Evolutionary conservation across 2,329 filamentous ascomycete species (phyloP).

Genomic region (Pseudogymnoascus sp.): DNA sequence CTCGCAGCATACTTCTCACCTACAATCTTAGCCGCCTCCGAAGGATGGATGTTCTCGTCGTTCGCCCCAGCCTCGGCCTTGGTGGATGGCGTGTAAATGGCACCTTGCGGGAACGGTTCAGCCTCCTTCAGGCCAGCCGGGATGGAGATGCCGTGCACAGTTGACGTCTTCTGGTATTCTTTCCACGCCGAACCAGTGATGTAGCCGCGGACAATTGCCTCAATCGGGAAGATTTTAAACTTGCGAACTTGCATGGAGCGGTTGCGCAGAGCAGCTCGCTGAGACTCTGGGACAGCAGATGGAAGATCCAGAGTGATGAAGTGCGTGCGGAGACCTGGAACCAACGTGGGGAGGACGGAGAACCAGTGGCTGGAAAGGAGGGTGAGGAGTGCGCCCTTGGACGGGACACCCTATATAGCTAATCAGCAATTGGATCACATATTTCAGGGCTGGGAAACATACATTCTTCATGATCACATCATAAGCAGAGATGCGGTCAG

Average conservation of each 20-base stretch:
- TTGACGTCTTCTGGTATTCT: slow-evolving; percentile 55
- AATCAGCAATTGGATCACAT: slow-evolving; percentile 32
- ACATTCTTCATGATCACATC: slow-evolving; percentile 84
- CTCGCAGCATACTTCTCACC: slow-evolving; percentile 49
- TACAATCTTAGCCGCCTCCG: slow-evolving; percentile 38
- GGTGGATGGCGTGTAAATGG: slow-evolving; percentile 60
- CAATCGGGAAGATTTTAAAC: slow-evolving; percentile 56
- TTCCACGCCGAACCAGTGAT: slow-evolving; percentile 65
- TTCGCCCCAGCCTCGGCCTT: slow-evolving; percentile 60
- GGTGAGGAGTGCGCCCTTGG: slow-evolving; percentile 60
- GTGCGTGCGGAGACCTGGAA: slow-evolving; percentile 54
- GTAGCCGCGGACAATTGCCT: slow-evolving; percentile 66
- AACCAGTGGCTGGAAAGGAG: slow-evolving; percentile 64
- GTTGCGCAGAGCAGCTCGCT: slow-evolving; percentile 37
- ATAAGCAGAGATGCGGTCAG: slow-evolving; percentile 90
- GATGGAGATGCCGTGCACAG: slow-evolving; percentile 56
- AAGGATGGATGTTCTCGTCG: slow-evolving; percentile 61
- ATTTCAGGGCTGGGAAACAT: slow-evolving; percentile 41
- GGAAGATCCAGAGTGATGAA: slow-evolving; percentile 53
- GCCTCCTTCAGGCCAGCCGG: slow-evolving; percentile 51
- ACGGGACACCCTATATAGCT: slow-evolving; percentile 50
- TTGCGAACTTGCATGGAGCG: slow-evolving; percentile 60
- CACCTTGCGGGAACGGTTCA: slow-evolving; percentile 47
- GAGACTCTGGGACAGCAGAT: slow-evolving; percentile 32
- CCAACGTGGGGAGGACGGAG: slow-evolving; percentile 44